Evolutionary conservation across 768 basidiomycete species (phyloP).

Genomic region (Hebeloma cylindrosporum): DNA sequence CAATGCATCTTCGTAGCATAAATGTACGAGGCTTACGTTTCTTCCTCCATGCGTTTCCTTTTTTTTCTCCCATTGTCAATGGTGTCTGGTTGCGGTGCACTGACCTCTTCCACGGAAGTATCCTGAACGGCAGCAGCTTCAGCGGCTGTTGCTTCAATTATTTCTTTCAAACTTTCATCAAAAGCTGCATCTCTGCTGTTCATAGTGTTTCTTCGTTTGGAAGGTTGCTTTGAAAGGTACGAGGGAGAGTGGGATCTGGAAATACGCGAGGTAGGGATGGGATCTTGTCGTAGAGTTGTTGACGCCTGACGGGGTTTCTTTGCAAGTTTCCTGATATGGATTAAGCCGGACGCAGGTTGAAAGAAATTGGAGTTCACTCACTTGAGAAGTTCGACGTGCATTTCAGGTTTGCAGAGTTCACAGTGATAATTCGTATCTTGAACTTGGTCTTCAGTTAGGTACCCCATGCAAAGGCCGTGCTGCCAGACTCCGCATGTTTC

Average conservation of each 20-base stretch:
- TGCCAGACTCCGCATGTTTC: slow-evolving; percentile 98
- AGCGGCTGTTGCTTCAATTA: slow-evolving; percentile 72
- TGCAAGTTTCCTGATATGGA: slow-evolving; percentile 53
- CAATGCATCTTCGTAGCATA: neutral
- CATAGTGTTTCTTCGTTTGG: slow-evolving; percentile 95
- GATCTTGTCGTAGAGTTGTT: slow-evolving; percentile 57
- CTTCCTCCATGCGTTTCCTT: slow-evolving; percentile 75
- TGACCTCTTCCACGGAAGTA: slow-evolving; percentile 36
- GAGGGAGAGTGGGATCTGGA: slow-evolving; percentile 78
- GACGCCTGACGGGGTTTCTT: slow-evolving; percentile 66
- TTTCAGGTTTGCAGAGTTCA: slow-evolving; percentile 87
- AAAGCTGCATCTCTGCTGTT: slow-evolving; percentile 94
- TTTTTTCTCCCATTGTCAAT: slow-evolving; percentile 65
- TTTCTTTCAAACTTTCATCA: slow-evolving; percentile 81
- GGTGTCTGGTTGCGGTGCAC: slow-evolving; percentile 41
- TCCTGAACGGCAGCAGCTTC: slow-evolving; percentile 61
- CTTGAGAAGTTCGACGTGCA: slow-evolving; percentile 82
- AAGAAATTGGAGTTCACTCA: slow-evolving; percentile 37
- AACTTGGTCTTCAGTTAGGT: slow-evolving; percentile 72
- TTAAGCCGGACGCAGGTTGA: slow-evolving; percentile 6
- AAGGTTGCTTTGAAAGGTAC: slow-evolving; percentile 55
- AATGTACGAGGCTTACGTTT: slow-evolving; percentile 47
- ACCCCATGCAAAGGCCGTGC: slow-evolving; percentile 95
- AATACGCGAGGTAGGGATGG: slow-evolving; percentile 50
- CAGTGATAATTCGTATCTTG: slow-evolving; percentile 88